Evolutionary conservation across 164 flowering plant genomes (phyloP).

Genomic region (Annona squamosa): DNA sequence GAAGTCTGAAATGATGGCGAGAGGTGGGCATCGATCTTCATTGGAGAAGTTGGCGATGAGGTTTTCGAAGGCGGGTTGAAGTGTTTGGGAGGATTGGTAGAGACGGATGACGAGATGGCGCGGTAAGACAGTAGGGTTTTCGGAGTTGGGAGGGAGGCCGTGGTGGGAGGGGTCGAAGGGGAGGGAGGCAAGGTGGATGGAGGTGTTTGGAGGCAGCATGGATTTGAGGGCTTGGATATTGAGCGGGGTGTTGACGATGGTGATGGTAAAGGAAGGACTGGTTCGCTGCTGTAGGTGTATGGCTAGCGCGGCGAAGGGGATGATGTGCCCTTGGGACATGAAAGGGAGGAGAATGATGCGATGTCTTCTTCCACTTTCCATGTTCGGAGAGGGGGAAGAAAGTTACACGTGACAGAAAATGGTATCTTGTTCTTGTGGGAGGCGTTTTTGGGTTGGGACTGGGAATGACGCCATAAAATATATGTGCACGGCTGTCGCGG

Average conservation of each 20-base stretch:
- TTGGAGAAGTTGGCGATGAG: not conserved
- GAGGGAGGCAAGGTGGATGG: constrained; percentile 11
- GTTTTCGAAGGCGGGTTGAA: constrained; percentile 12
- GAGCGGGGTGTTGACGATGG: constrained; percentile 16
- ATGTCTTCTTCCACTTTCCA: not conserved
- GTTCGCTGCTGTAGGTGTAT: constrained; percentile 1
- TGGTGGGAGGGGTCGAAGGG: constrained; percentile 16
- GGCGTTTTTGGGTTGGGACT: too few species aligned
- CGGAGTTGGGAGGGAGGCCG: constrained; percentile 12
- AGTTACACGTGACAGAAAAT: too few species aligned
- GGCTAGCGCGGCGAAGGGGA: constrained; percentile 10
- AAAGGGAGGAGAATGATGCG: constrained; percentile 11
- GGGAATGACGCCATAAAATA: too few species aligned
- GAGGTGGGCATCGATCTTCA: not conserved
- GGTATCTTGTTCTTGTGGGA: too few species aligned
- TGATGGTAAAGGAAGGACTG: not conserved
- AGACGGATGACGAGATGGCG: constrained; percentile 3
- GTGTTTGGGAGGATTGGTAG: constrained; percentile 11
- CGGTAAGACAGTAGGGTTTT: constrained; percentile 8
- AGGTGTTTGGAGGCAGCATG: constrained; percentile 1
- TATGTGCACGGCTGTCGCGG: too few species aligned
- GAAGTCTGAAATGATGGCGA: constrained; percentile 16
- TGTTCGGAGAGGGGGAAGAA: not conserved
- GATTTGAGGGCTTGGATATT: constrained; percentile 10
- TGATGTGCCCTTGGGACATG: constrained; percentile 14